Evolutionary conservation across 2,329 filamentous ascomycete species (phyloP).

Genomic region (Penicillium sp.): DNA sequence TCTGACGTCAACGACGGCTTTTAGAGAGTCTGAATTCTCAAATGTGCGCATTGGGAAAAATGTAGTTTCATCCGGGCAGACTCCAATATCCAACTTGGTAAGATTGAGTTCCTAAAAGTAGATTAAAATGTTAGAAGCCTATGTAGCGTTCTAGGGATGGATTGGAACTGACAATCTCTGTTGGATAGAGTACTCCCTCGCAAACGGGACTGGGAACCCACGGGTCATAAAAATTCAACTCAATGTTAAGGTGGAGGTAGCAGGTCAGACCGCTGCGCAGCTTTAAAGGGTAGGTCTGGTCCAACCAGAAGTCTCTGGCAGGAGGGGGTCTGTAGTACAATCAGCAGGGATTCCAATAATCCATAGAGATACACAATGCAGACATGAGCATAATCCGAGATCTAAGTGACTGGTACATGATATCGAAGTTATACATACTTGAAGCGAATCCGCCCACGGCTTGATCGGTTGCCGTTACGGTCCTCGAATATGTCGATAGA

Average conservation of each 20-base stretch:
- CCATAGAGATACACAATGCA: no score
- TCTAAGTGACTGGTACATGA: background rate
- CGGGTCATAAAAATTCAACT: constrained; percentile 19
- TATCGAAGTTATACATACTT: constrained; percentile 31
- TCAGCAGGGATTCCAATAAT: background rate
- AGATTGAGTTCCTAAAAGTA: constrained; percentile 44
- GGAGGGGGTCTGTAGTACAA: constrained; percentile 51
- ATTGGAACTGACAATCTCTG: constrained; percentile 31
- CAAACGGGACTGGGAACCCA: constrained; percentile 37
- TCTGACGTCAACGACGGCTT: constrained; percentile 44
- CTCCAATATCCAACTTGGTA: constrained; percentile 60
- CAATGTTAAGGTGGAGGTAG: constrained; percentile 26
- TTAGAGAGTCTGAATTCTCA: constrained; percentile 22
- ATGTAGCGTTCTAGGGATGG: background rate
- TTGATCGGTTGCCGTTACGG: constrained; percentile 38
- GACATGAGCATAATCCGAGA: no score
- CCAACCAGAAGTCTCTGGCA: constrained; percentile 51
- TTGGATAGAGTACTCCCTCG: constrained; percentile 33
- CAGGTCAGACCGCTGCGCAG: constrained; percentile 24
- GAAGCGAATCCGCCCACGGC: constrained; percentile 55
- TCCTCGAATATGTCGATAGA: constrained; percentile 58
- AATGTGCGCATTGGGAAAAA: constrained; percentile 62
- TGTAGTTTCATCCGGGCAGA: constrained; percentile 52
- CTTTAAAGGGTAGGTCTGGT: constrained; percentile 27
- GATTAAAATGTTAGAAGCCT: background rate